A percentile compares a stretch with the other conserved stretches of the same genome.
phyloP scores from a whole-genome alignment of 257 asterid species.

The Primulina huaijiensis region DNA sequence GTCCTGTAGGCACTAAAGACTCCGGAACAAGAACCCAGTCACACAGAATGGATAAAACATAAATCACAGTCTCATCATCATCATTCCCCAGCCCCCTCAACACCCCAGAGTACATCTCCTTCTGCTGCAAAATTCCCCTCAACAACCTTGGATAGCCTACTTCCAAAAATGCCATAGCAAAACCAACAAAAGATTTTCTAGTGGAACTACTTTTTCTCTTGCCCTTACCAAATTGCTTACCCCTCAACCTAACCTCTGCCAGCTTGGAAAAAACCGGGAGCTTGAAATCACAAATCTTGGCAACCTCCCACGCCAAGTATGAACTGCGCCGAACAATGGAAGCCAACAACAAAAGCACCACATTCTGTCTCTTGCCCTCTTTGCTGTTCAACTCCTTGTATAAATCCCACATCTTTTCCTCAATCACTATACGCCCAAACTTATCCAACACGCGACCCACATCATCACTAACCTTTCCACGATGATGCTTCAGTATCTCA shows the following conservation, averaged over 20 bases:
- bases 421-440: slow-evolving; percentile 52
- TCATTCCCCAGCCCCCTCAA: slow-evolving; percentile 81
- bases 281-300: slow-evolving; percentile 68
- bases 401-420: slow-evolving; percentile 65
- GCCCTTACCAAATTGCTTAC: slow-evolving; percentile 38
- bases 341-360: slow-evolving; percentile 56
- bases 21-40: slow-evolving; percentile 70
- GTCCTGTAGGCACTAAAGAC: slow-evolving; percentile 73
- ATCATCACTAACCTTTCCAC: slow-evolving; percentile 17
- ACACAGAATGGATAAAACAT: slow-evolving; percentile 50
- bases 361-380: slow-evolving; percentile 65
- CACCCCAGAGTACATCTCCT: slow-evolving; percentile 86
- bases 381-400: slow-evolving; percentile 64
- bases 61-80: slow-evolving; percentile 63
- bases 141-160: slow-evolving; percentile 71
- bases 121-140: slow-evolving; percentile 82
- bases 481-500: slow-evolving; percentile 45
- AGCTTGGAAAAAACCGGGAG: slow-evolving; percentile 46
- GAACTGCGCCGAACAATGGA: slow-evolving; percentile 61
- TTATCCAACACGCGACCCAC: slow-evolving; percentile 46
- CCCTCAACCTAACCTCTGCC: slow-evolving; percentile 60
- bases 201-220: slow-evolving; percentile 53
- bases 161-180: slow-evolving; percentile 79
- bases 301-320: slow-evolving; percentile 74
- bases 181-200: slow-evolving; percentile 67